Evolutionary conservation across 441 rosid genomes (phyloP), one percentile per base, ranked within the genome.

Genomic region (Raphanus hybrid): DNA sequence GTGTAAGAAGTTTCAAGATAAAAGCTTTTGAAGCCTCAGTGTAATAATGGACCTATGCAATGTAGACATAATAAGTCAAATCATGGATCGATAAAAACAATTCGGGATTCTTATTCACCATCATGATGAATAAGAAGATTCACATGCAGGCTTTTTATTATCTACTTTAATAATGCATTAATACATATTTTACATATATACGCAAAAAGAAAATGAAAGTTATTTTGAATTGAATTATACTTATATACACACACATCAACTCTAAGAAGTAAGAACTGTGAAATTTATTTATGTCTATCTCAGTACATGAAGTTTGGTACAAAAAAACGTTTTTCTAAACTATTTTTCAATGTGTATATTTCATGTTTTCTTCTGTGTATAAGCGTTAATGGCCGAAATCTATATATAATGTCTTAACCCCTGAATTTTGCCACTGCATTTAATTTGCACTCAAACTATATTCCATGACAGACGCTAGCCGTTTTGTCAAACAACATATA

Each of bases 81-180:
- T 75, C 11, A 9, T 54, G 34, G 61, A 57, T 29, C 74, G 39
- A 60, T 37, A 69, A 74, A 41, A 37, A 62, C 67, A 76, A 80
- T 29, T 32, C 4, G n/a, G 3, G 48, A 67, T 59, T 52, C 61
- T 83, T 78, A 76, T 73, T 79, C 80, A 75, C 80, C 62, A 66
- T 86, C 63, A 83, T 85, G 84, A 84, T 82, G 82, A 76, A 75
- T 58, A 32, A 37, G 48, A 76, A 76, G 70, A 70, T 63, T 70
- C 70, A 71, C 77, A 67, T 88, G 85, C 85, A 78, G 20, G 45
- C 77, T 70, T 80, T 77, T 85, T 76, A 57, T 80, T 69, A 60
- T 62, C 72, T 84, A 70, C 74, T 20, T 77, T 82, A 79, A 81
- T 88, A 70, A 85, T 82, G 68, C 75, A n/a, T n/a, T n/a, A 83